Evolutionary conservation across 2,329 filamentous ascomycete species (phyloP), one percentile per base, ranked within the genome.

Genomic region (Aspergillus ochraceoroseus): DNA sequence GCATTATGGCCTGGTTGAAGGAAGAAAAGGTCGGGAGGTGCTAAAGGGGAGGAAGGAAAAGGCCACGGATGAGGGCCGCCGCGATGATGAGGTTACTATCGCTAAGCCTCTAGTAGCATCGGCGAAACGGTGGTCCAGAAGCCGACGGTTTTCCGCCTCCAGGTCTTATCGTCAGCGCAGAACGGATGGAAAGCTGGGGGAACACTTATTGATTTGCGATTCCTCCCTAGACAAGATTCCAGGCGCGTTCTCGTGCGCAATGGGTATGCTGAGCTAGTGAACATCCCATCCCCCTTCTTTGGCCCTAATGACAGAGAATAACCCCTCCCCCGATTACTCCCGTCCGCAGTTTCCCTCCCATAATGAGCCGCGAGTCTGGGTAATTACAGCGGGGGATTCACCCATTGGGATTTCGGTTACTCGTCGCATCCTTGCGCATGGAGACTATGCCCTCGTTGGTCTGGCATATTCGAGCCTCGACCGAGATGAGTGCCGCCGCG

Each of bases 371-470:
- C 83, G 90, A 57, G 87, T 90, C 57, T 96, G 92, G 92, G 82
- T 98, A 59, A 72, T 98, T 51, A 95, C 89, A 7, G 83, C 86
- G 44, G 86, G 87, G 22, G 78, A 90, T 45, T 90, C 87, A 23
- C 87, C 90, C 8, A 77, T 95, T 49, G 83, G 83, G 38, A 84
- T 95, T 45, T 83, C 86, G 31, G 75, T 95, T 43, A 85, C 87
- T 38, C 80, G 84, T 39, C 79, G 87, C 54, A 75, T 94, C 29
- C 81, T 96, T 32, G 79, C 80, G n/a, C 88, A 95, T 65, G 90
- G 92, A 33, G 92, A 96, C 65, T 89, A 84, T 61, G 84, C 94
- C 32, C 83, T 90, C 32, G 85, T 87, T 4, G 92, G 89, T 38
- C 74, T 95, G 22, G 80, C 85, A 32, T 83, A 87, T 2, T 71